Conservation (phyloP, 164 flowering plant species). For the Malania oleifera region DNA sequence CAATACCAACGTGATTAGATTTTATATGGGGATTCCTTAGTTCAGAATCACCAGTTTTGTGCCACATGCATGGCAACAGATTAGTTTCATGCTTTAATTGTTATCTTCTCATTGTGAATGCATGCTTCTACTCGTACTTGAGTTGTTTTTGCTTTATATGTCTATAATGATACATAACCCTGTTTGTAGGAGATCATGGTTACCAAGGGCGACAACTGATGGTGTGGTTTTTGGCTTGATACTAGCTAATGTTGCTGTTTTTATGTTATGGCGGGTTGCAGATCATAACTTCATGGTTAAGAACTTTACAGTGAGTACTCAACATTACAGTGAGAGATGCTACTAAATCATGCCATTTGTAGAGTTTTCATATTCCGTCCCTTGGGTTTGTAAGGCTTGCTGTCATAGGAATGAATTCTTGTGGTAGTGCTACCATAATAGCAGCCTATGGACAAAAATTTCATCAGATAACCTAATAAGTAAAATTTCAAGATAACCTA, state of each 20-base stretch:
- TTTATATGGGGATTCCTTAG: background rate
- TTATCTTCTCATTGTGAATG: background rate
- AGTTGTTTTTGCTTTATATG: background rate
- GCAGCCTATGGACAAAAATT: too few relatives aligned
- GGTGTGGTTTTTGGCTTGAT: conserved; percentile 56
- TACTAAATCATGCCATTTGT: background rate
- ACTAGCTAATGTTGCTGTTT: conserved; percentile 66
- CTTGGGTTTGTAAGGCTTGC: background rate
- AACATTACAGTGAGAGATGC: background rate
- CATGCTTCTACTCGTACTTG: background rate
- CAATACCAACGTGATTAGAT: background rate
- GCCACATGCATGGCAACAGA: background rate
- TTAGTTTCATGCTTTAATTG: too few relatives aligned
- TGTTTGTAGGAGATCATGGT: conserved; percentile 58
- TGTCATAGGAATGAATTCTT: background rate
- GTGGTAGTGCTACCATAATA: too few relatives aligned
- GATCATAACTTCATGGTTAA: conserved; percentile 59
- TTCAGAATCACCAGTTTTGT: background rate
- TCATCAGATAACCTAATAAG: too few relatives aligned
- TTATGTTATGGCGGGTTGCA: conserved; percentile 61
- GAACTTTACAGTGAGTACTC: conserved; percentile 58
- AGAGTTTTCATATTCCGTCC: background rate
- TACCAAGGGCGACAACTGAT: conserved; percentile 29
- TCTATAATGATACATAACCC: background rate
- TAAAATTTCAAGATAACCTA: too few relatives aligned